Conservation (phyloP, 2,329 filamentous ascomycete species). For the Epichloe coenophiala region DNA sequence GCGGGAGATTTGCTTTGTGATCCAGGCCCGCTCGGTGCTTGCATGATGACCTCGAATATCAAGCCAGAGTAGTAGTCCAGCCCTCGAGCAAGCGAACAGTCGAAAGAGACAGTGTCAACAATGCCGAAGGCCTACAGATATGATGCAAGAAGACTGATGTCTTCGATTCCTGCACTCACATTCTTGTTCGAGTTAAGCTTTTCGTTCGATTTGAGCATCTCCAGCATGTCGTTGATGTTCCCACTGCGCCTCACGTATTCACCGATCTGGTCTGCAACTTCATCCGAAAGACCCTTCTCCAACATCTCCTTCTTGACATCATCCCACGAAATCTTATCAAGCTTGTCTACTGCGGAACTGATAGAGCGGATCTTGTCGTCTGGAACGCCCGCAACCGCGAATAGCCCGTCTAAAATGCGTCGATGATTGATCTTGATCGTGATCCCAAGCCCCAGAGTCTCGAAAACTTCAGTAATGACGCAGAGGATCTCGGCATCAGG, state of each 20-base stretch:
- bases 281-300: conserved; percentile 67
- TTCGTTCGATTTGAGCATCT: conserved; percentile 53
- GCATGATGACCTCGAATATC: conserved; percentile 73
- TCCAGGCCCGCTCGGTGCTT: too few relatives aligned
- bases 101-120: conserved; percentile 67
- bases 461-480: conserved; percentile 76
- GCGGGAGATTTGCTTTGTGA: conserved; percentile 33
- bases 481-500: conserved; percentile 82
- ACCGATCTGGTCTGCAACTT: conserved; percentile 76
- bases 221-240: conserved; percentile 53
- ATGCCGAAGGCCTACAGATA: conserved; percentile 71
- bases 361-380: conserved; percentile 78
- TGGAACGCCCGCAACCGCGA: conserved; percentile 81
- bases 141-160: conserved; percentile 67
- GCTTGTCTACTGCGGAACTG: conserved; percentile 86
- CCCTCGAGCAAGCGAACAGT: conserved; percentile 77
- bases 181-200: conserved; percentile 56
- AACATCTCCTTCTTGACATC: conserved; percentile 90
- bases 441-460: conserved; percentile 58
- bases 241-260: conserved; percentile 68
- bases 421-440: conserved; percentile 93
- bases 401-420: conserved; percentile 85
- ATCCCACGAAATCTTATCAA: conserved; percentile 84
- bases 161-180: conserved; percentile 65
- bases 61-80: conserved; percentile 85